Conservation (phyloP, 257 asterid species). For the Lycium barbarum region DNA sequence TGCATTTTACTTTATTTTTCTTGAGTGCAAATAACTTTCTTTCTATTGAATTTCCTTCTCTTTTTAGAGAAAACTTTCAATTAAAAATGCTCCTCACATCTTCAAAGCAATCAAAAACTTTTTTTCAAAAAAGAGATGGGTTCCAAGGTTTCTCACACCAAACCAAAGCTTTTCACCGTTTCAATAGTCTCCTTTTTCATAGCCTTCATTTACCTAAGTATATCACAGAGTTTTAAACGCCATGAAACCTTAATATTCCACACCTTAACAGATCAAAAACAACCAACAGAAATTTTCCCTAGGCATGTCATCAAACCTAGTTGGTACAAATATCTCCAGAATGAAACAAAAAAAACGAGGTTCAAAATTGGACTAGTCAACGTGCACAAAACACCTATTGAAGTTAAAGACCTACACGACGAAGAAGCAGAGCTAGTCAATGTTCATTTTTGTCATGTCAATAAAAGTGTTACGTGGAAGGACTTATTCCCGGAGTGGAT, state of each 20-base stretch:
- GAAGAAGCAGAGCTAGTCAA: constrained; percentile 5
- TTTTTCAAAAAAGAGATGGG: background rate
- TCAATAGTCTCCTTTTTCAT: constrained; percentile 39
- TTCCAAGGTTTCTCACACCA: constrained; percentile 27
- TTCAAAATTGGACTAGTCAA: constrained; percentile 50
- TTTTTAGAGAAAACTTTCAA: background rate
- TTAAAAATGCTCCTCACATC: constrained; percentile 2
- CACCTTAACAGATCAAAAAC: constrained; percentile 4
- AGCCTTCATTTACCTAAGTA: constrained; percentile 36
- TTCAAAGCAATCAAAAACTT: background rate
- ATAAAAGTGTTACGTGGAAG: constrained; percentile 35
- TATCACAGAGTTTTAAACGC: constrained; percentile 32
- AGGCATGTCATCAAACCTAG: constrained; percentile 33
- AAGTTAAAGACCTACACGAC: constrained; percentile 20
- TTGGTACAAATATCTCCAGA: constrained; percentile 45
- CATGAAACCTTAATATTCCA: constrained; percentile 17
- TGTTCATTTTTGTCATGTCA: constrained; percentile 36
- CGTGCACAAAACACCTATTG: background rate
- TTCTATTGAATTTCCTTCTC: constrained; percentile 8
- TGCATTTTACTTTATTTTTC: constrained; percentile 26
- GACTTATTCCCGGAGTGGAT: constrained; percentile 48
- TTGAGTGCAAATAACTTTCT: background rate
- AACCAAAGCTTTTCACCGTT: constrained; percentile 32
- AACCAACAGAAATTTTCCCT: constrained; percentile 29
- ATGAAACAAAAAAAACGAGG: constrained; percentile 26